Percentiles rank a stretch among this genome's conserved stretches.
Conservation (phyloP, 2,329 filamentous ascomycete species). For the Paracamarosporium sp. region DNA sequence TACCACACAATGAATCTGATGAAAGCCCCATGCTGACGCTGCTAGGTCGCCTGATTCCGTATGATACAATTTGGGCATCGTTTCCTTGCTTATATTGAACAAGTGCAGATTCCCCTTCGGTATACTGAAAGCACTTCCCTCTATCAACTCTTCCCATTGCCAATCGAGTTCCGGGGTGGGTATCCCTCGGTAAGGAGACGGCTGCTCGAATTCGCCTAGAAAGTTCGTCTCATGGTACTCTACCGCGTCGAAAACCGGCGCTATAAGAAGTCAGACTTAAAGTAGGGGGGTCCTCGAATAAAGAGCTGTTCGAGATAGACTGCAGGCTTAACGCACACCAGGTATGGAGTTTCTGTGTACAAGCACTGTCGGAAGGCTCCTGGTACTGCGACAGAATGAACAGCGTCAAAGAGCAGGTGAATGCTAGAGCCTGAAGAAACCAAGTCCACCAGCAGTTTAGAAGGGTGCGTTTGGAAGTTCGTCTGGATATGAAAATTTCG, state of each 20-base stretch:
- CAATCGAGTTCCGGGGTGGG: background rate
- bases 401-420: background rate
- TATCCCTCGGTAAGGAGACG: background rate
- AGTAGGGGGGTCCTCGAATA: background rate
- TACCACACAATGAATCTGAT: background rate
- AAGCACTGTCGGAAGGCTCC: background rate
- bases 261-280: background rate
- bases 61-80: background rate
- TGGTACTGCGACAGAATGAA: background rate
- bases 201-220: background rate
- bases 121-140: background rate
- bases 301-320: background rate
- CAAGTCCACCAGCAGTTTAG: background rate
- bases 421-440: background rate
- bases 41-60: background rate
- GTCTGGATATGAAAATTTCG: background rate
- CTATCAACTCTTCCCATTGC: background rate
- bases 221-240: background rate
- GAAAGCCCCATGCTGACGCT: background rate
- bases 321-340: background rate
- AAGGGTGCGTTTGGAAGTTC: background rate
- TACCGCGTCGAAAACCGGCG: background rate
- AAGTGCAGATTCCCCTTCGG: background rate
- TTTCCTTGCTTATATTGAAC: background rate
- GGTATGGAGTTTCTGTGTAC: background rate